A percentile compares a stretch with the other conserved stretches of the same genome.
Evolutionary conservation across 257 asterid species (phyloP).

Genomic region (Nicotiana tomentosiformis): DNA sequence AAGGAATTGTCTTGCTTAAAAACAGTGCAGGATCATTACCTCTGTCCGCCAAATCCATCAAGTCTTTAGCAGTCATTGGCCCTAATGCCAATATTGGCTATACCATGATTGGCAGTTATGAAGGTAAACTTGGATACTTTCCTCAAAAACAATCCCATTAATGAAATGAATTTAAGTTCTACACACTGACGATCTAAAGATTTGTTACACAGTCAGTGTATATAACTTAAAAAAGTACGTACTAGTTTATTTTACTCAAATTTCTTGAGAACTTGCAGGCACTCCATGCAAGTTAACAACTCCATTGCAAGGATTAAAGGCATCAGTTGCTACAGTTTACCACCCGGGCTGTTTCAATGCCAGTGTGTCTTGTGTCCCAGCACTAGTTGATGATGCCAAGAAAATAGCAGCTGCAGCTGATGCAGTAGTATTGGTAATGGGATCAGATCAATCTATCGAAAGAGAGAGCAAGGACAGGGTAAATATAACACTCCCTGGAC

Average conservation of each 20-base stretch:
- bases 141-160: neutral
- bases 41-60: slow-evolving; percentile 43
- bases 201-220: neutral
- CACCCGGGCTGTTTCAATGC: slow-evolving; percentile 47
- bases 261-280: slow-evolving; percentile 33
- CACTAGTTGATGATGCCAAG: slow-evolving; percentile 53
- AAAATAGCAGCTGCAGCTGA: slow-evolving; percentile 55
- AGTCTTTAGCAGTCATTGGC: slow-evolving; percentile 76
- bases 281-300: slow-evolving; percentile 61
- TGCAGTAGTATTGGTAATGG: slow-evolving; percentile 76
- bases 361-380: slow-evolving; percentile 40
- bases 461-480: slow-evolving; percentile 51
- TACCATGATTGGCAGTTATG: slow-evolving; percentile 82
- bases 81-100: slow-evolving; percentile 64
- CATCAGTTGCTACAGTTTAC: slow-evolving; percentile 45
- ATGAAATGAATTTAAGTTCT: neutral
- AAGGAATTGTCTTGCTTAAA: slow-evolving; percentile 79
- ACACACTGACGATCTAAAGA: neutral
- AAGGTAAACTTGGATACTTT: slow-evolving; percentile 30
- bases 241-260: neutral
- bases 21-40: slow-evolving; percentile 63
- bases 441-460: slow-evolving; percentile 69
- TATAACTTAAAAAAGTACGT: neutral
- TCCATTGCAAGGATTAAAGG: slow-evolving; percentile 59
- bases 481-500: slow-evolving; percentile 83